These are phyloP conservation scores for Sarocladium strictum DNA, from an alignment of 2,329 filamentous ascomycete genomes.

Conservation along the genomic window DNA sequence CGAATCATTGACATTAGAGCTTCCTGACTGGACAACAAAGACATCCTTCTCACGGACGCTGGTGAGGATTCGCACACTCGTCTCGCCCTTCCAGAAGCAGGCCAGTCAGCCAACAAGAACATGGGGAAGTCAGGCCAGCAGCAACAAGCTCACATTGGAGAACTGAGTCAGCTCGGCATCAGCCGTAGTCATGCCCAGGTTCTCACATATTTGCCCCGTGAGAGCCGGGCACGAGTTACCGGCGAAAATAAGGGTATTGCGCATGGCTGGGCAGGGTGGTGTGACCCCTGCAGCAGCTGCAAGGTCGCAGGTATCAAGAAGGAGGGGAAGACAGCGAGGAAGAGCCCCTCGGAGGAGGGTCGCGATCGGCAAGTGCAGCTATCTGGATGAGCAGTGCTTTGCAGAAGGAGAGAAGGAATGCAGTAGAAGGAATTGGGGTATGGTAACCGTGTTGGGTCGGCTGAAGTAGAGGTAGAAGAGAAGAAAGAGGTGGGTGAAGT, in stretches of 20 bases:
- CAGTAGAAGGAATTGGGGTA: too few species aligned
- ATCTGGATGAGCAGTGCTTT: background rate
- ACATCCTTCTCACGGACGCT: conserved; percentile 96
- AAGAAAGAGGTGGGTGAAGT: conserved; percentile 19
- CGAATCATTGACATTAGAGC: conserved; percentile 92
- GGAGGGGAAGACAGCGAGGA: conserved; percentile 7
- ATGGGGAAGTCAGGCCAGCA: conserved; percentile 12
- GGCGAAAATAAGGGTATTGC: conserved; percentile 62
- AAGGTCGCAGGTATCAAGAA: background rate
- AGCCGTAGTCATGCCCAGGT: conserved; percentile 59
- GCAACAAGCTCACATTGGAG: conserved; percentile 54
- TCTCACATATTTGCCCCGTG: conserved; percentile 61
- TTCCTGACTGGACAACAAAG: conserved; percentile 97
- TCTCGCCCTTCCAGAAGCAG: conserved; percentile 51
- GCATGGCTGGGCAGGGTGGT: conserved; percentile 36
- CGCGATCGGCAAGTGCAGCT: background rate
- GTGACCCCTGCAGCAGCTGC: conserved; percentile 3
- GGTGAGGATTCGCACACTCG: conserved; percentile 61
- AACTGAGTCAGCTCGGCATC: conserved; percentile 63
- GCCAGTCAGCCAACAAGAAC: conserved; percentile 12
- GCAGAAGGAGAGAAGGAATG: background rate
- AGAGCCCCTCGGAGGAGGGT: background rate
- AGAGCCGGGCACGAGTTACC: conserved; percentile 62
- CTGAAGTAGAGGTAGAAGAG: conserved; percentile 12
- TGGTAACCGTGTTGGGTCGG: background rate